These are phyloP conservation scores for Lichtheimia ramosa DNA, from an alignment of 371 early-diverging fungal genomes.

Conservation along the genomic window DNA sequence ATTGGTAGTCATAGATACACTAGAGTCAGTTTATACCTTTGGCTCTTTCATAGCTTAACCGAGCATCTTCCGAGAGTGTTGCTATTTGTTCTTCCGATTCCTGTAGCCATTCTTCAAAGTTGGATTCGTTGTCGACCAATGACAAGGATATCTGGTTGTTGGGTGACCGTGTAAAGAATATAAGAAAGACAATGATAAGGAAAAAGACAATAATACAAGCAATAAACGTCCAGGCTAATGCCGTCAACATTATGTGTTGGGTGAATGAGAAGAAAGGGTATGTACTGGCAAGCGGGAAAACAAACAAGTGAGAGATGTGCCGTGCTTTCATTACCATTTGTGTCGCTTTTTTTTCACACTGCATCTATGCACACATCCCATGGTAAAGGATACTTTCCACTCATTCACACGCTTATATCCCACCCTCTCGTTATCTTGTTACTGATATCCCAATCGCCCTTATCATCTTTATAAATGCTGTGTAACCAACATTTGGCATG, in stretches of 20 bases:
- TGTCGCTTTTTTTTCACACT: too few relatives aligned
- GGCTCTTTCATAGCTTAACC: constrained; percentile 45
- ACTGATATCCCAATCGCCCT: too few relatives aligned
- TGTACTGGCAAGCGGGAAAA: too few relatives aligned
- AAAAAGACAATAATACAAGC: constrained; percentile 37
- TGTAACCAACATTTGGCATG: too few relatives aligned
- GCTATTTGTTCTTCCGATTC: constrained; percentile 41
- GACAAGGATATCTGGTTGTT: constrained; percentile 34
- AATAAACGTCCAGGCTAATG: constrained; percentile 39
- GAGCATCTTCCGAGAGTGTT: constrained; percentile 40
- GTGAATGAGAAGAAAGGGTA: not conserved
- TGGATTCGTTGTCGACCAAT: constrained; percentile 24
- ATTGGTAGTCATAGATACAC: too few relatives aligned
- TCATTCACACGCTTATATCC: too few relatives aligned
- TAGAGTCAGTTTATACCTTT: constrained; percentile 24
- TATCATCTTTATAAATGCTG: too few relatives aligned
- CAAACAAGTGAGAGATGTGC: too few relatives aligned
- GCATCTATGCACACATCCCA: too few relatives aligned
- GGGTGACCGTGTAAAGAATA: constrained; percentile 39
- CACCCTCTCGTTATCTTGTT: too few relatives aligned
- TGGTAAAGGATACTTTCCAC: too few relatives aligned
- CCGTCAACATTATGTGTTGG: constrained; percentile 21
- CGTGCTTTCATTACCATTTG: too few relatives aligned
- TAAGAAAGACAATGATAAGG: constrained; percentile 25
- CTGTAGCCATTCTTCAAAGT: constrained; percentile 32